These are phyloP conservation scores for Leishmania martiniquensis DNA, from an alignment of 208 protist genomes.

Conservation along the genomic window DNA sequence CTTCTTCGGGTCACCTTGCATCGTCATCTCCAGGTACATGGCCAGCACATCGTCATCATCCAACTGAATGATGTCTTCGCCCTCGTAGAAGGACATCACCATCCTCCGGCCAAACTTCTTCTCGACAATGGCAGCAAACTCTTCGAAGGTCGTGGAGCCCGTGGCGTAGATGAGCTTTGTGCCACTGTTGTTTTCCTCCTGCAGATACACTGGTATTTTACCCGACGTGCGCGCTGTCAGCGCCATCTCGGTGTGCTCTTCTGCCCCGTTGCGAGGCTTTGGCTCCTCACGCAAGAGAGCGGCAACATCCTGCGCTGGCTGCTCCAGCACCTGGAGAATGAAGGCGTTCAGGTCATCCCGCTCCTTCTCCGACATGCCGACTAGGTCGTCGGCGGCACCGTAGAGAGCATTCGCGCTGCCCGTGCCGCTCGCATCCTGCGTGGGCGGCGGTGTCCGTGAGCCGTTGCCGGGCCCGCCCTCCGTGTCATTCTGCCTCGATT, in stretches of 20 bases:
- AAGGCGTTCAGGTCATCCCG: constrained; percentile 76
- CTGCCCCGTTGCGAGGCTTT: constrained; percentile 27
- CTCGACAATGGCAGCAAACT: constrained; percentile 71
- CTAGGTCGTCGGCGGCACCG: constrained; percentile 52
- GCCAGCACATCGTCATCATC: constrained; percentile 87
- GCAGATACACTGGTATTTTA: constrained; percentile 81
- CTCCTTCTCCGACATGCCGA: constrained; percentile 62
- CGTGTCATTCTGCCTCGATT: constrained; percentile 10
- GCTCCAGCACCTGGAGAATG: constrained; percentile 73
- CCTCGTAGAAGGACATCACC: constrained; percentile 80
- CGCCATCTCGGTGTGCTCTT: constrained; percentile 41
- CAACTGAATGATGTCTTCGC: constrained; percentile 77
- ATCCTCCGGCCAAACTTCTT: constrained; percentile 82
- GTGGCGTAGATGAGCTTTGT: constrained; percentile 78
- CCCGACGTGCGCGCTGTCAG: constrained; percentile 47
- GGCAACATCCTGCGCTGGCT: constrained; percentile 43
- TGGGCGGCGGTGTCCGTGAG: neutral
- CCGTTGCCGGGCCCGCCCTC: neutral
- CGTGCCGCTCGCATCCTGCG: neutral
- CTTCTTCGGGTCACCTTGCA: constrained; percentile 62
- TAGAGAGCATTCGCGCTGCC: constrained; percentile 3
- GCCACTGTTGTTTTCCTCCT: constrained; percentile 51
- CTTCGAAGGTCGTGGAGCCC: constrained; percentile 66
- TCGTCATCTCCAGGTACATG: constrained; percentile 81
- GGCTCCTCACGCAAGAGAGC: constrained; percentile 46